A percentile compares a stretch with the other conserved stretches of the same genome.
Evolutionary conservation across 2,329 filamentous ascomycete genomes (phyloP).

Genomic region (Xylariaceae sp.): DNA sequence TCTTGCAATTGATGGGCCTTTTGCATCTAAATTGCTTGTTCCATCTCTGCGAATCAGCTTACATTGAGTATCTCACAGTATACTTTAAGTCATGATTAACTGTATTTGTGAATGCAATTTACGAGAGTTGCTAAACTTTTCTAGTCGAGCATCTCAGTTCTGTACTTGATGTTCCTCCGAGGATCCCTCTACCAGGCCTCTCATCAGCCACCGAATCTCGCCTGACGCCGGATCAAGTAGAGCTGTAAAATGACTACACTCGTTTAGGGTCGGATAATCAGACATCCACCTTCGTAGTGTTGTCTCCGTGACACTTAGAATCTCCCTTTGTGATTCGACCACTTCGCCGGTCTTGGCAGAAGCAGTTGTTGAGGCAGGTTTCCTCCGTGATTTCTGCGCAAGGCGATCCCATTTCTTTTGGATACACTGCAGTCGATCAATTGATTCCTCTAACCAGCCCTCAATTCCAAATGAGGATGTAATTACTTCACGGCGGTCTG

Average conservation of each 20-base stretch:
- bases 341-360: not conserved
- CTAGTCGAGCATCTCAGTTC: not conserved
- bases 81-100: not conserved
- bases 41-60: not conserved
- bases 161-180: not conserved
- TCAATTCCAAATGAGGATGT: constrained; percentile 30
- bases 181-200: constrained; percentile 2
- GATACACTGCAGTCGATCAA: constrained; percentile 43
- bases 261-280: constrained; percentile 60
- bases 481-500: constrained; percentile 13
- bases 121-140: not conserved
- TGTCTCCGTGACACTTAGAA: constrained; percentile 38
- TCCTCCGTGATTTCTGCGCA: constrained; percentile 31
- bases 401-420: constrained; percentile 45
- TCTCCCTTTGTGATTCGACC: constrained; percentile 15
- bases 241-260: constrained; percentile 62
- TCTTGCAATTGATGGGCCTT: not conserved
- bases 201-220: constrained; percentile 50
- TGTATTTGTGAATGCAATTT: not conserved
- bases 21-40: not conserved
- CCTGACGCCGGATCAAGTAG: constrained; percentile 61
- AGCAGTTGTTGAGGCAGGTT: not conserved
- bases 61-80: not conserved
- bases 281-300: constrained; percentile 54
- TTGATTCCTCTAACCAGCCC: constrained; percentile 40